Evolutionary conservation across 148 eudicot species (phyloP), one percentile per base, ranked within the genome.

Genomic region (Mesembryanthemum crystallinum): DNA sequence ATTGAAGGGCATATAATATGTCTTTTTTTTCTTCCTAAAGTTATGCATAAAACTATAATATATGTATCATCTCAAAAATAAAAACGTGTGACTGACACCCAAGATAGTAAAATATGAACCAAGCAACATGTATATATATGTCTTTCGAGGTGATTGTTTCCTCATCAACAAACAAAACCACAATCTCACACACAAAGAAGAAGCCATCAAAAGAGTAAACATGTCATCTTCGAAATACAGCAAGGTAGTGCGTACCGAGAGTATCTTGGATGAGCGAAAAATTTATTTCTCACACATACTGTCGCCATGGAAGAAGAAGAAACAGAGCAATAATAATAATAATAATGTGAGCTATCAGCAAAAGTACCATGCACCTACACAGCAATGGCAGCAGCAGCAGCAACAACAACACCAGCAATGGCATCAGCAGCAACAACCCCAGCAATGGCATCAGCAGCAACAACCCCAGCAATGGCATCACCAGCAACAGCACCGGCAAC

Each of bases 271-370:
- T 45, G 83, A 80, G 13, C 47, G 27, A 27, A 76, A 76, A 21
- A 64, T 80, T 39, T 80, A 80, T 33, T 80, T 80, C 73, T 63
- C 72, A 7, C 70, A 80, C 58, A 75, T 80, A 35, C 64, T 80
- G 1, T 69, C 67, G 12, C 82, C 82, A 55, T 54, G 39, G 71
- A 80, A 18, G 71, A 69, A 75, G 75, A 45, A 70, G 24, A 57
- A 70, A 58, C 29, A 32, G 5, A 7, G 25, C 9, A 35, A 57
- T 7, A 49, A 23, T 17, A n/a, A 5, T 58, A 4, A 61, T 25
- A n/a, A 62, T 60, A 60, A 28, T 28, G 64, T 60, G 30, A 28
- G 5, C 35, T n/a, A n/a, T n/a, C 35, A 62, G 27, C 6, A 14
- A 18, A 15, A 29, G 28, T 52, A 2, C 6, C 17, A 76, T 55